phyloP scores from a whole-genome alignment of 352 stramenopile genomes.

The Elongisporangium prolatum region DNA sequence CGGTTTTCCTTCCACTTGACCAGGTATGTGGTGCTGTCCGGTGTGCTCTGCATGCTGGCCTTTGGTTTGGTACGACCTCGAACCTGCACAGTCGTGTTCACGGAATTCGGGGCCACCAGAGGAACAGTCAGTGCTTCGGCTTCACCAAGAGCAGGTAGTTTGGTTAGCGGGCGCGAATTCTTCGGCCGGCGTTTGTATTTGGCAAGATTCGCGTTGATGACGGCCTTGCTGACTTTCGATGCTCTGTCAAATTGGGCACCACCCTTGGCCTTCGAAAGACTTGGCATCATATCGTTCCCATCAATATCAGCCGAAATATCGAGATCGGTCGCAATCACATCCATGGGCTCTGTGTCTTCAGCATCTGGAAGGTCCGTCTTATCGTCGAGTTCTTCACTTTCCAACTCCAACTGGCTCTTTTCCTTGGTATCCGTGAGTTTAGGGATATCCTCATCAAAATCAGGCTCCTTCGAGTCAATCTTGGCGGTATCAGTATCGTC shows the following conservation, averaged over 20 bases:
- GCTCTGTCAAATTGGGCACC: constrained; percentile 10
- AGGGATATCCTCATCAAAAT: neutral
- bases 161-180: constrained; percentile 47
- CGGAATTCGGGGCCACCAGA: constrained; percentile 66
- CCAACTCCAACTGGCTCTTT: neutral
- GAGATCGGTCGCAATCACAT: constrained; percentile 34
- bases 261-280: constrained; percentile 26
- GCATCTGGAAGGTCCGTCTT: neutral
- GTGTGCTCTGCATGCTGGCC: constrained; percentile 70
- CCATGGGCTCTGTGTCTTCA: constrained; percentile 7
- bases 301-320: constrained; percentile 58
- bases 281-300: constrained; percentile 48
- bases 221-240: constrained; percentile 32
- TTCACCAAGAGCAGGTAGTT: constrained; percentile 64
- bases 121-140: constrained; percentile 65
- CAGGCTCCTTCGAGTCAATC: neutral
- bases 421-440: neutral
- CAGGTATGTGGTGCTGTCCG: constrained; percentile 79
- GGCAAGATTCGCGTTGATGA: constrained; percentile 51
- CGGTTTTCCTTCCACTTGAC: constrained; percentile 87
- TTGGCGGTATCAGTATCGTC: neutral
- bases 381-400: neutral
- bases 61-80: constrained; percentile 73
- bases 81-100: constrained; percentile 84
- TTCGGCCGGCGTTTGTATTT: constrained; percentile 81